Evolutionary conservation across 2,329 filamentous ascomycete species (phyloP).

Genomic region (Pleoardoris graminearum): DNA sequence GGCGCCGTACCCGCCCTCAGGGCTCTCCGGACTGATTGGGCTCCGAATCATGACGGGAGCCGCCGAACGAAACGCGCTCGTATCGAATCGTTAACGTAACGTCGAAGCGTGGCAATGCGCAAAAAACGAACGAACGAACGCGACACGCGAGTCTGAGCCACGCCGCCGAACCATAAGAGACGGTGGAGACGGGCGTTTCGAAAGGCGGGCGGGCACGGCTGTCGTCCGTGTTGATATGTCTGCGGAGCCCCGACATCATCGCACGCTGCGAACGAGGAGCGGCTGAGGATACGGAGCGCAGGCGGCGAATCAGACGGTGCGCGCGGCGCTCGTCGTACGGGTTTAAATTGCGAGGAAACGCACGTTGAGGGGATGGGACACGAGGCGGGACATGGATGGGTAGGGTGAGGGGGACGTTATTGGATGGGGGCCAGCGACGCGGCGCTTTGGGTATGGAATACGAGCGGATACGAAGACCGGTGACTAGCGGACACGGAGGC

Average conservation of each 20-base stretch:
- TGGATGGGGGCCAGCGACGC: neutral
- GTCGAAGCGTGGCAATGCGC: neutral
- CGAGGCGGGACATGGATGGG: neutral
- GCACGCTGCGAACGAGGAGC: neutral
- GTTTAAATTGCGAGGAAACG: neutral
- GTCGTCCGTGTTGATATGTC: neutral
- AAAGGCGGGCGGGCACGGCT: neutral
- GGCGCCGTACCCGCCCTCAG: neutral
- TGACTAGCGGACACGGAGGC: too few species aligned
- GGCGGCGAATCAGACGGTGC: neutral
- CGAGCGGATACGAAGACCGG: too few species aligned
- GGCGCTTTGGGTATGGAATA: neutral
- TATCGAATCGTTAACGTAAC: neutral
- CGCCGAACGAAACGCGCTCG: too few species aligned
- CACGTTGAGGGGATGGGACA: neutral
- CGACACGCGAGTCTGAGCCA: neutral
- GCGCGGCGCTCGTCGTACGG: neutral
- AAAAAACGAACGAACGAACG: neutral
- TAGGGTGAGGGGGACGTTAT: neutral
- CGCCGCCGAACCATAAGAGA: neutral
- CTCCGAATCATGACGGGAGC: neutral
- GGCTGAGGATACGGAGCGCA: neutral
- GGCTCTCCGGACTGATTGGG: slow-evolving; percentile 1
- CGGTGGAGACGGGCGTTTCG: neutral
- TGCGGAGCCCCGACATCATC: slow-evolving; percentile 1